A percentile compares a stretch with the other conserved stretches of the same genome.
phyloP scores from a whole-genome alignment of 2,329 filamentous ascomycete genomes.

The Allantophomopsis cytisporea region DNA sequence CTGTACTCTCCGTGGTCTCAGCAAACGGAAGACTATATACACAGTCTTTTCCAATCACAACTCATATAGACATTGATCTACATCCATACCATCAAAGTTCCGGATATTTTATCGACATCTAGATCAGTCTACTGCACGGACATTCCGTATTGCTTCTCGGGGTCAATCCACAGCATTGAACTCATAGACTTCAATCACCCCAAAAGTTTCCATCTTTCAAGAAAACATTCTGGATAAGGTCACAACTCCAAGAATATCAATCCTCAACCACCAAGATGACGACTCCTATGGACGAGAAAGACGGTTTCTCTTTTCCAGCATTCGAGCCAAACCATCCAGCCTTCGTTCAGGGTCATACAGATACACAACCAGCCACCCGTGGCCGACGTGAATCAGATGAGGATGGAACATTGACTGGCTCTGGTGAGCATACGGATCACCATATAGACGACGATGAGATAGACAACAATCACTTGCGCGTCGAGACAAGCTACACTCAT shows the following conservation, averaged over 20 bases:
- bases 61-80: no score
- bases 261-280: slow-evolving; percentile 9
- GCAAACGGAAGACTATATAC: no score
- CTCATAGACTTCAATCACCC: no score
- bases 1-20: no score
- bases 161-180: no score
- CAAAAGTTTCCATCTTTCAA: no score
- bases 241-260: not conserved
- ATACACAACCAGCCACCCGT: not conserved
- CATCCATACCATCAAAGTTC: no score
- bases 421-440: slow-evolving; percentile 7
- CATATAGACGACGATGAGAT: not conserved
- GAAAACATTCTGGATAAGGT: no score
- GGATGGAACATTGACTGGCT: slow-evolving; percentile 15
- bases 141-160: no score
- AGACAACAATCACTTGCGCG: slow-evolving; percentile 28
- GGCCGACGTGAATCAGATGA: slow-evolving; percentile 16
- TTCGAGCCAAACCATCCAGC: slow-evolving; percentile 8
- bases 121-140: no score
- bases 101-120: no score
- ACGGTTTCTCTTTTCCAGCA: slow-evolving; percentile 17
- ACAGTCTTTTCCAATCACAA: no score
- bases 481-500: slow-evolving; percentile 27
- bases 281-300: slow-evolving; percentile 15
- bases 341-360: not conserved